Evolutionary conservation across 306 rosid species (phyloP).

Genomic region (Styphnolobium japonicum): DNA sequence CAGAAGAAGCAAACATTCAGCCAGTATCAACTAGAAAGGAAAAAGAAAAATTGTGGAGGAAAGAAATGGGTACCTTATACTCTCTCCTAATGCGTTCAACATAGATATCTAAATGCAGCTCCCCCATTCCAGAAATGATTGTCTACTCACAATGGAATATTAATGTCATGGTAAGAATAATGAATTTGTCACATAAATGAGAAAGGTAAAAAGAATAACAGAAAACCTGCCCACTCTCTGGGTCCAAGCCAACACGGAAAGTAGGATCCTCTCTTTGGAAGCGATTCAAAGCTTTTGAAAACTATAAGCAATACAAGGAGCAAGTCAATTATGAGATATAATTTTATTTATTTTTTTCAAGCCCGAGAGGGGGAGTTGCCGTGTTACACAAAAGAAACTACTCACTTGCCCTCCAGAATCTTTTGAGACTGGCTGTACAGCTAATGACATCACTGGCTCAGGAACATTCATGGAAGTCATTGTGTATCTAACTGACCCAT

Average conservation of each 20-base stretch:
- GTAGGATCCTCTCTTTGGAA: slow-evolving; percentile 99
- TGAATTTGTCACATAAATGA: not conserved
- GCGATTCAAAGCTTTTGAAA: slow-evolving; percentile 96
- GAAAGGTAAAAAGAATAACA: not conserved
- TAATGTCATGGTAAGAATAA: slow-evolving; percentile 15
- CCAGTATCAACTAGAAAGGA: slow-evolving; percentile 1
- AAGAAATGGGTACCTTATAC: slow-evolving; percentile 60
- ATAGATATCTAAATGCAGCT: slow-evolving; percentile 91
- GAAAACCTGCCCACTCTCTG: slow-evolving; percentile 95
- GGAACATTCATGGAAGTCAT: slow-evolving; percentile 99
- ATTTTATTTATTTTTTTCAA: not conserved
- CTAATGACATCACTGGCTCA: slow-evolving; percentile 99
- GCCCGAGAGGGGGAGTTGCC: not conserved
- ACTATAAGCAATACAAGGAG: slow-evolving; percentile 43
- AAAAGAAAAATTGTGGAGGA: not conserved
- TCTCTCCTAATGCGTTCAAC: slow-evolving; percentile 96
- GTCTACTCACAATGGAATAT: slow-evolving; percentile 51
- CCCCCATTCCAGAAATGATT: slow-evolving; percentile 99
- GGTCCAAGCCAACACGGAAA: slow-evolving; percentile 95
- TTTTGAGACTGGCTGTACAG: slow-evolving; percentile 94
- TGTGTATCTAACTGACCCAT: slow-evolving; percentile 86
- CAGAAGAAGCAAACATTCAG: slow-evolving; percentile 17
- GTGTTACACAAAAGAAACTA: slow-evolving; percentile 28
- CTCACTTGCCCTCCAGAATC: slow-evolving; percentile 98
- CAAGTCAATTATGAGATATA: slow-evolving; percentile 4